phyloP scores from a whole-genome alignment of 78 protist species.

The Dictyostelium citrinum region DNA sequence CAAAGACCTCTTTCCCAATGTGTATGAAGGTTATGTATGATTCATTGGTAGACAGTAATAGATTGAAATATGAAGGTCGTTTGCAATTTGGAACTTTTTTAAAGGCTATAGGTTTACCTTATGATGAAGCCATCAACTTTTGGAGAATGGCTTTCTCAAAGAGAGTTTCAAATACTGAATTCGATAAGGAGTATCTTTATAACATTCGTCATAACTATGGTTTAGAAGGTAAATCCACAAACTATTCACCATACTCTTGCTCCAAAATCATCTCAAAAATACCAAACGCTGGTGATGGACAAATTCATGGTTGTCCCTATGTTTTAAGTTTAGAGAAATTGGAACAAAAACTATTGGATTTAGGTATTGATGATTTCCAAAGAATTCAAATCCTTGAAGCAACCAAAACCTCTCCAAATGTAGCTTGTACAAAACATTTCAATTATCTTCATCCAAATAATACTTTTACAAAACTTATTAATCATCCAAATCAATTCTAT shows the following conservation, averaged over 20 bases:
- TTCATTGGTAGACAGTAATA: slow-evolving; percentile 40
- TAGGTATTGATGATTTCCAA: slow-evolving; percentile 2
- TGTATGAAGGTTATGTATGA: slow-evolving; percentile 88
- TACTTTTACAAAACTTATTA: slow-evolving; percentile 8
- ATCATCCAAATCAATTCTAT: slow-evolving; percentile 75
- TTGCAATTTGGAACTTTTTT: slow-evolving; percentile 89
- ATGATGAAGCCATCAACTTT: slow-evolving; percentile 89
- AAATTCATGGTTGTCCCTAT: slow-evolving; percentile 79
- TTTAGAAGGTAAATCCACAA: slow-evolving; percentile 87
- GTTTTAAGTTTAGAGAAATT: background rate
- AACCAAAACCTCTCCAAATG: slow-evolving; percentile 1
- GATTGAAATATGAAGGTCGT: slow-evolving; percentile 89
- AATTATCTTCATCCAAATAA: slow-evolving; percentile 36
- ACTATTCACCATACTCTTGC: slow-evolving; percentile 84
- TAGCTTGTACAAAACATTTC: slow-evolving; percentile 70
- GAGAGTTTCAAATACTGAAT: slow-evolving; percentile 79
- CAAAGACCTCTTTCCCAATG: slow-evolving; percentile 85
- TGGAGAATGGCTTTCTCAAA: slow-evolving; percentile 85
- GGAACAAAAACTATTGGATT: background rate
- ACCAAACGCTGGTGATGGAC: background rate
- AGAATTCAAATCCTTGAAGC: slow-evolving; percentile 19
- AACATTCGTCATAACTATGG: slow-evolving; percentile 93
- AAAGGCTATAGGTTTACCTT: slow-evolving; percentile 88
- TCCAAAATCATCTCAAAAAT: slow-evolving; percentile 59
- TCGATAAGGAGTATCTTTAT: slow-evolving; percentile 87